Evolutionary conservation across 345 rosid species (phyloP), one percentile per base, ranked within the genome.

Genomic region (Zanthoxylum bungeanum): DNA sequence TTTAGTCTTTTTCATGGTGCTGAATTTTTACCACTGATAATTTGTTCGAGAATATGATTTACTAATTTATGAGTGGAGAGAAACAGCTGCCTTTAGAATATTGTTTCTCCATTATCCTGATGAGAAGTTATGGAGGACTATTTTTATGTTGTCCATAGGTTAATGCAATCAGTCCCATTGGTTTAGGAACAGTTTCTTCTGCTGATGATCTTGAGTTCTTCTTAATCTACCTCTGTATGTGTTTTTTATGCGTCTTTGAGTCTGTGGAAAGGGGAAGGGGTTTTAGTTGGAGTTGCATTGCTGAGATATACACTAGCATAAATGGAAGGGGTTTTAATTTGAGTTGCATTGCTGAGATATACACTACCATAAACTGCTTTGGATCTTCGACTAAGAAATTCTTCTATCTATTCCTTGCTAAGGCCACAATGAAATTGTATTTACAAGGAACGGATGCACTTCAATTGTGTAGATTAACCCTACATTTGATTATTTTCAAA

Each of bases 391-490:
- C 65, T 33, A 5, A 34, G 44, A 60, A 59, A 33, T 59, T 31
- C 22, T 58, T 60, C 0, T 31, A 34, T 34, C 40, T 33, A 8
- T 40, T 25, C 19, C 67, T 63, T 63, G 11, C 51, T 12, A 10
- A 27, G 44, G 60, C 30, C 44, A 63, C 17, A 24, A 36, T 69
- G 44, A 30, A 6, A 49, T 55, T 62, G 40, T 9, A 27, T 49
- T 37, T 53, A 28, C 50, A 57, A 24, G 56, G n/a, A 55, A 37
- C 44, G n/a, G 21, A 19, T 76, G 12, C 33, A 21, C 47, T 34
- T 63, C 57, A 60, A 62, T 34, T 34, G 66, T 59, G 12, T 60
- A 49, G 50, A 25, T 53, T 58, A 60, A 39, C n/a, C 14, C n/a
- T n/a, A n/a, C n/a, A n/a, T n/a, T n/a, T n/a, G n/a, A n/a, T n/a